phyloP scores from a whole-genome alignment of 805 yeast genomes.

The Saccharomyces jurei region DNA sequence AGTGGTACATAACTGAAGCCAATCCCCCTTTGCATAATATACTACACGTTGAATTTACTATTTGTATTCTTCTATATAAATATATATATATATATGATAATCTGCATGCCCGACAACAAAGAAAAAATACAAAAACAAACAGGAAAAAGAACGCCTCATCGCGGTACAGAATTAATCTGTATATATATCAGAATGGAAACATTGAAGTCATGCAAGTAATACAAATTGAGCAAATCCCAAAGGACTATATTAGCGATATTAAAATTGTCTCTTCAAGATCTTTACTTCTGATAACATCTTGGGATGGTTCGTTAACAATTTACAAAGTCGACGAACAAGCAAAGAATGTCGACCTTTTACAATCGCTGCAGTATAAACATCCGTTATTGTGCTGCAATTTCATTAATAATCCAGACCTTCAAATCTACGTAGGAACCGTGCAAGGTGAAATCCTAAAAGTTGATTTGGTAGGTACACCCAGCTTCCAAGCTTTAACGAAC shows the following conservation, averaged over 20 bases:
- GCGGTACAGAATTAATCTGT: not conserved
- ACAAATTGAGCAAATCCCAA: constrained; percentile 10
- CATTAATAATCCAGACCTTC: constrained; percentile 9
- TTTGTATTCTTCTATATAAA: not conserved
- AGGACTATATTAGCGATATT: constrained; percentile 24
- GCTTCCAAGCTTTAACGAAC: constrained; percentile 19
- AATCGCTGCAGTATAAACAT: constrained; percentile 5
- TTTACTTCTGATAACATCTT: constrained; percentile 44
- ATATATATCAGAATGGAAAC: not conserved
- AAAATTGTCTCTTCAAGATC: constrained; percentile 16
- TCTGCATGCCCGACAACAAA: not conserved
- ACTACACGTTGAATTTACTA: not conserved
- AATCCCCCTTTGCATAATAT: not conserved
- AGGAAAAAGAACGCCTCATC: not conserved
- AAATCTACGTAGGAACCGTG: constrained; percentile 41
- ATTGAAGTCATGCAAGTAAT: not conserved
- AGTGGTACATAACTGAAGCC: too few relatives aligned
- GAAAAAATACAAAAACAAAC: not conserved
- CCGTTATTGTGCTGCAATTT: constrained; percentile 21
- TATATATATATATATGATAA: not conserved
- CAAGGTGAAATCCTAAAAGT: constrained; percentile 47
- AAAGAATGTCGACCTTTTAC: constrained; percentile 5
- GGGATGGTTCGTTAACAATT: constrained; percentile 47
- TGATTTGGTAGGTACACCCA: constrained; percentile 40
- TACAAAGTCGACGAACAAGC: constrained; percentile 32